Conservation (phyloP, 2,329 filamentous ascomycete species). For the Knoxdaviesia capensis region DNA sequence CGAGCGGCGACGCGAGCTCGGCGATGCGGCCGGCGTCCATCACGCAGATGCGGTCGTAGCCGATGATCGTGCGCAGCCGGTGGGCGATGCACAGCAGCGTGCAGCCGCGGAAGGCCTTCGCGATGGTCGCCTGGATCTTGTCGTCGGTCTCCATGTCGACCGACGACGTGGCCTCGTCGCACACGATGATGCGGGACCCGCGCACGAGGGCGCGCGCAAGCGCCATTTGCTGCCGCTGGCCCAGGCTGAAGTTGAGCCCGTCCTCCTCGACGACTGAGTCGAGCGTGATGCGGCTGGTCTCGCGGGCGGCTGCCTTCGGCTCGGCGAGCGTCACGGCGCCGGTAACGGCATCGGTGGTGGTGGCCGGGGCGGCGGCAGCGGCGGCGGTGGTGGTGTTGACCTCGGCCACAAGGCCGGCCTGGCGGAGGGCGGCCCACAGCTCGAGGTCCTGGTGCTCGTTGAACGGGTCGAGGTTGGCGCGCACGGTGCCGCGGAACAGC, state of each 20-base stretch:
- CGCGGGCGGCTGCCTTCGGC: conserved; percentile 4
- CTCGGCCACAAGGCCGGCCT: conserved; percentile 49
- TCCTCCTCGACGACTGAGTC: conserved; percentile 81
- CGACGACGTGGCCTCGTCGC: conserved; percentile 83
- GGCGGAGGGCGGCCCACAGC: conserved; percentile 58
- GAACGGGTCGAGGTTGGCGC: conserved; percentile 67
- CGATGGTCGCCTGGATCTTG: conserved; percentile 84
- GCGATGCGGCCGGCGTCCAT: conserved; percentile 83
- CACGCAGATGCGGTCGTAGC: conserved; percentile 88
- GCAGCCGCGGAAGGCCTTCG: conserved; percentile 63
- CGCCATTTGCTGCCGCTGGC: conserved; percentile 89
- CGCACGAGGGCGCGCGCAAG: conserved; percentile 79
- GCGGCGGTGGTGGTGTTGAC: conserved; percentile 9
- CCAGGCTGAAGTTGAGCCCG: conserved; percentile 86
- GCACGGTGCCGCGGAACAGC: conserved; percentile 61
- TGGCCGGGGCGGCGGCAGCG: conserved; percentile 10
- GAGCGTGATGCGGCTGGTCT: conserved; percentile 45
- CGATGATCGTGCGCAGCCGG: conserved; percentile 75
- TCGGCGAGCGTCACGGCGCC: conserved; percentile 12
- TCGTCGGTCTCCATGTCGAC: conserved; percentile 95
- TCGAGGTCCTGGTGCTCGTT: conserved; percentile 57
- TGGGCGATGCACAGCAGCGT: conserved; percentile 88
- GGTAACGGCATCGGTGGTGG: conserved; percentile 11
- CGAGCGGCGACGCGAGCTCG: conserved; percentile 61
- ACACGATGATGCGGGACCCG: conserved; percentile 78